phyloP scores from a whole-genome alignment of 2,329 filamentous ascomycete species.

The Plenodomus biglobosus region DNA sequence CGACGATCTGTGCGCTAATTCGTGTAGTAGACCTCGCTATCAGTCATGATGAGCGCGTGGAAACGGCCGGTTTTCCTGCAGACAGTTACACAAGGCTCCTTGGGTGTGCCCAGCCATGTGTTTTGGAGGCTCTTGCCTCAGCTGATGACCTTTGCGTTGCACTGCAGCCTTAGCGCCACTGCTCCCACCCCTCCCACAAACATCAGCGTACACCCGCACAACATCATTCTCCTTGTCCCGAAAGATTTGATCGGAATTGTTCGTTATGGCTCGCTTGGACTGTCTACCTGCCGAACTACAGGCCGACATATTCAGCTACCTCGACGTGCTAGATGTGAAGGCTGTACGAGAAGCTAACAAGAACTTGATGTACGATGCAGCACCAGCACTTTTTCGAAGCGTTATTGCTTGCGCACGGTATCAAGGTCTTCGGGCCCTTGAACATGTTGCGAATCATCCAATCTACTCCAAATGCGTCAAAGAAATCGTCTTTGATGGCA shows the following conservation, averaged over 20 bases:
- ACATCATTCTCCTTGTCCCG: not conserved
- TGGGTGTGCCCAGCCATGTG: not conserved
- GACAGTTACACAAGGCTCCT: too few species aligned
- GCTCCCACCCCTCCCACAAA: constrained; percentile 4
- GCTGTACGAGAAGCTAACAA: constrained; percentile 22
- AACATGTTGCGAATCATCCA: constrained; percentile 28
- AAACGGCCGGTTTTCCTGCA: too few species aligned
- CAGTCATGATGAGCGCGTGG: too few species aligned
- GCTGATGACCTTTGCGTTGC: not conserved
- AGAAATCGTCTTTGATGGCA: constrained; percentile 38
- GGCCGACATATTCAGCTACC: constrained; percentile 31
- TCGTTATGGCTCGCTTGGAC: constrained; percentile 10
- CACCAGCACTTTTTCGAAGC: constrained; percentile 27
- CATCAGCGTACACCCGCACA: not conserved
- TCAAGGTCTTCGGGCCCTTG: constrained; percentile 29
- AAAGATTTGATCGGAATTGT: not conserved
- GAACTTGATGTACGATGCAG: constrained; percentile 25
- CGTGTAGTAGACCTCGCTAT: too few species aligned
- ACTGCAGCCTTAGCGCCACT: not conserved
- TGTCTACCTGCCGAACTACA: constrained; percentile 33
- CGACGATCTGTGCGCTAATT: too few species aligned
- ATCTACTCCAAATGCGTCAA: constrained; percentile 31
- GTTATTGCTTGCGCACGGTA: constrained; percentile 33
- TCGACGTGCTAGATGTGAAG: constrained; percentile 26
- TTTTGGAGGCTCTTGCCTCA: not conserved